Base-by-base conservation (phyloP, 148 eudicot species). In the Camellia sinensis region DNA sequence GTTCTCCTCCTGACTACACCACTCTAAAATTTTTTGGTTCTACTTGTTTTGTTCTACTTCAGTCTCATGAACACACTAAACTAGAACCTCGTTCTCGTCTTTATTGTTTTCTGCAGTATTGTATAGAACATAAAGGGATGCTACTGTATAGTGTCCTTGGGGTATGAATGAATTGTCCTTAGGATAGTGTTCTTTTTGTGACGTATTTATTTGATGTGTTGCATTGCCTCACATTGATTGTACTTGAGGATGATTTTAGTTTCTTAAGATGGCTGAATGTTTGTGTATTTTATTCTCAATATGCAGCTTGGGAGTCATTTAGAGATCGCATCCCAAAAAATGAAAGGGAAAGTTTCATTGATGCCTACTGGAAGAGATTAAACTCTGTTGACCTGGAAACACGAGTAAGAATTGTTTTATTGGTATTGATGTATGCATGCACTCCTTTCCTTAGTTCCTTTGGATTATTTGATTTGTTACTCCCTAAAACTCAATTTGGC, bases 251-350 rank as follows among this genome's bases (percentile, higher is more conserved):
- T 54, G 54, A 10, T 75, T 75, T 9, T 29, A 29, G 37, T 29
- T 81, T 57, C 2, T 48, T 71, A 29, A 75, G n/a, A 43, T 75
- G 73, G 59, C 69, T 65, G 3, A 79, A 45, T 71, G 48, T 48
- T 69, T 61, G 68, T 46, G 61, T 29, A 41, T 53, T 68, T 59
- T 64, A 70, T 79, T 78, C 50, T 76, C 40, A 46, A 46, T 80
- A 21, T 79, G 76, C 87, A 96, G 99, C 92, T 83, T 96, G 99
- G 99, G 98, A 96, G 85, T 86, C 88, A 78, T 96, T 93, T 83
- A 91, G 98, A 87, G 99, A 96, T 92, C 91, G 90, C 44, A 92
- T 96, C 76, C 99, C 99, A 44, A 98, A 93, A 83, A 87, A 88
- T 73, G 98, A 96, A 87, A 89, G 98, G 83, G 93, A 83, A 71